phyloP scores from a whole-genome alignment of 2,329 filamentous ascomycete genomes.

The Calonectria hongkongensis region DNA sequence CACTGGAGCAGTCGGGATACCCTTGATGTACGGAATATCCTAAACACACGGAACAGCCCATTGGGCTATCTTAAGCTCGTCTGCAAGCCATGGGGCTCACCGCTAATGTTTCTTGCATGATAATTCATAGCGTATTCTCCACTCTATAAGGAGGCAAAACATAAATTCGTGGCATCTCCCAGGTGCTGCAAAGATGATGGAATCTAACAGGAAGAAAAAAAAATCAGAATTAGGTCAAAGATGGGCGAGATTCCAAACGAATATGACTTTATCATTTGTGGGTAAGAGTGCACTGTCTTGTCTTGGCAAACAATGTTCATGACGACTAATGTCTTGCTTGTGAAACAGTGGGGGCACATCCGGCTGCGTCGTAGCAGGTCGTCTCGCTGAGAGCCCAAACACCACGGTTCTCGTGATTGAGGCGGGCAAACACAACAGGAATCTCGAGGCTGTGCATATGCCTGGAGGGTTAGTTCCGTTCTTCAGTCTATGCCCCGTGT shows the following conservation, averaged over 20 bases:
- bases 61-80: not conserved
- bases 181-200: not conserved
- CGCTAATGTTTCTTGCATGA: not conserved
- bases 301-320: not conserved
- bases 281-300: not conserved
- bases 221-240: not conserved
- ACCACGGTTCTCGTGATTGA: slow-evolving; percentile 59
- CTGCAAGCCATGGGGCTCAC: not conserved
- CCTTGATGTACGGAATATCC: not conserved
- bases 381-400: slow-evolving; percentile 59
- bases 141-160: not conserved
- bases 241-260: not conserved
- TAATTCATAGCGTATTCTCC: not conserved
- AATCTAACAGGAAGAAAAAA: too few species aligned
- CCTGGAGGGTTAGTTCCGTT: slow-evolving; percentile 64
- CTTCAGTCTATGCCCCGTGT: not conserved
- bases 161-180: not conserved
- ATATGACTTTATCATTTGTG: slow-evolving; percentile 17
- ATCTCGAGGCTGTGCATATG: slow-evolving; percentile 71
- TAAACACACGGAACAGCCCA: not conserved
- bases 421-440: slow-evolving; percentile 61
- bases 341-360: slow-evolving; percentile 59
- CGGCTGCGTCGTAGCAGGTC: slow-evolving; percentile 60
- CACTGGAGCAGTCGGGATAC: not conserved
- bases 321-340: not conserved